phyloP scores from a whole-genome alignment of 2,329 filamentous ascomycete genomes.

The Fusarium avenaceum region DNA sequence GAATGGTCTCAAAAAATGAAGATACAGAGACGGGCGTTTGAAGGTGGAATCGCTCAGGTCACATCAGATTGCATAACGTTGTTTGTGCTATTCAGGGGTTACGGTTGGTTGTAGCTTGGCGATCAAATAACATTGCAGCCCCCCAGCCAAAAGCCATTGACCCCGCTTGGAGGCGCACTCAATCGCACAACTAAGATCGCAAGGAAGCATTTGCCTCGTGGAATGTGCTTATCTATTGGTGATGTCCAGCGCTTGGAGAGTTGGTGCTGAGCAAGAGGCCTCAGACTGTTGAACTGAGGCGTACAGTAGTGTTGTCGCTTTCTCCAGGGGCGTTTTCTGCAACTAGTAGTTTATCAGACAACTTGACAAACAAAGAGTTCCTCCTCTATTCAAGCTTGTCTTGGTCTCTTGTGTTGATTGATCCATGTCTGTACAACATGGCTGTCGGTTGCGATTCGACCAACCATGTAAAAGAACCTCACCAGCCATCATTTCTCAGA shows the following conservation, averaged over 20 bases:
- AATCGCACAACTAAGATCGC: slow-evolving; percentile 38
- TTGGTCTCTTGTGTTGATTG: slow-evolving; percentile 17
- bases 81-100: slow-evolving; percentile 34
- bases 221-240: slow-evolving; percentile 36
- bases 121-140: slow-evolving; percentile 27
- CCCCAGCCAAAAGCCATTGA: slow-evolving; percentile 24
- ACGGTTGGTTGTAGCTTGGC: slow-evolving; percentile 19
- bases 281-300: background rate
- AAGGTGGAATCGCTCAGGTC: slow-evolving; percentile 23
- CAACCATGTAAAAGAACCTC: slow-evolving; percentile 24
- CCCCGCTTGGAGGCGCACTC: slow-evolving; percentile 38
- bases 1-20: slow-evolving; percentile 6
- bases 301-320: too few relatives aligned
- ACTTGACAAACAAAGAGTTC: background rate
- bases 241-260: slow-evolving; percentile 11
- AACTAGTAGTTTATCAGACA: too few relatives aligned
- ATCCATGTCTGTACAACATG: slow-evolving; percentile 28
- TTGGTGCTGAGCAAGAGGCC: background rate
- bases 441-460: slow-evolving; percentile 15
- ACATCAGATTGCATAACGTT: slow-evolving; percentile 21
- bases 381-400: slow-evolving; percentile 18
- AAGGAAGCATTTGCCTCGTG: slow-evolving; percentile 34
- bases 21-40: slow-evolving; percentile 4
- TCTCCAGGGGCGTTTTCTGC: background rate
- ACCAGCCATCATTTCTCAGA: slow-evolving; percentile 42